Conservation (phyloP, 2,329 filamentous ascomycete genomes). For the Aspergillus novoparasiticus region DNA sequence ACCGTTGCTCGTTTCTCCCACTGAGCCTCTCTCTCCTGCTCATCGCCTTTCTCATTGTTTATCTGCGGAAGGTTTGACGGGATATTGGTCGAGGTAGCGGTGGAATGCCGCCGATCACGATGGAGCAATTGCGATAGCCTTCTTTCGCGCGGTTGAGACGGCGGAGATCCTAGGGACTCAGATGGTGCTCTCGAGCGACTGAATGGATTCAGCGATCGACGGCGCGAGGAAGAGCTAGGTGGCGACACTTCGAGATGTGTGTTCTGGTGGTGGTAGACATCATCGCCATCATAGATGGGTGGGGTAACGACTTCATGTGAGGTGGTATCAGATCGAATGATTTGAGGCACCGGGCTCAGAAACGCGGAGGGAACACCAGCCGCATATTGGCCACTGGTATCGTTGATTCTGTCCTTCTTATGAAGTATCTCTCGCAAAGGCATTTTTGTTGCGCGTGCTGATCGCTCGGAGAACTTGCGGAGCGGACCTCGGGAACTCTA, state of each 20-base stretch:
- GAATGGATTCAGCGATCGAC: constrained; percentile 37
- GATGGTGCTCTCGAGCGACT: constrained; percentile 32
- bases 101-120: constrained; percentile 28
- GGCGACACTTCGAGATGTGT: constrained; percentile 20
- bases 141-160: constrained; percentile 32
- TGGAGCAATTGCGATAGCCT: constrained; percentile 39
- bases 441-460: constrained; percentile 45
- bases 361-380: constrained; percentile 42
- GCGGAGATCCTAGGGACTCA: constrained; percentile 24
- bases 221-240: constrained; percentile 33
- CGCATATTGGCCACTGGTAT: constrained; percentile 41
- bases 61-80: constrained; percentile 81
- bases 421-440: constrained; percentile 63
- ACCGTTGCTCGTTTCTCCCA: constrained; percentile 97
- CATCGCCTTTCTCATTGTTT: constrained; percentile 50
- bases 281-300: constrained; percentile 57
- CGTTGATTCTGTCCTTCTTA: constrained; percentile 60
- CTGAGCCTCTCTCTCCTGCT: constrained; percentile 65
- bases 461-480: neutral
- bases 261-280: constrained; percentile 14
- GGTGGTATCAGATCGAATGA: constrained; percentile 81
- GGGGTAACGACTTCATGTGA: constrained; percentile 78
- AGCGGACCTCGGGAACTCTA: neutral
- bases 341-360: constrained; percentile 59
- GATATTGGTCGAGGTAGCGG: constrained; percentile 64